Base-by-base conservation (phyloP, 768 basidiomycete species). In the Podaxis pistillaris region DNA sequence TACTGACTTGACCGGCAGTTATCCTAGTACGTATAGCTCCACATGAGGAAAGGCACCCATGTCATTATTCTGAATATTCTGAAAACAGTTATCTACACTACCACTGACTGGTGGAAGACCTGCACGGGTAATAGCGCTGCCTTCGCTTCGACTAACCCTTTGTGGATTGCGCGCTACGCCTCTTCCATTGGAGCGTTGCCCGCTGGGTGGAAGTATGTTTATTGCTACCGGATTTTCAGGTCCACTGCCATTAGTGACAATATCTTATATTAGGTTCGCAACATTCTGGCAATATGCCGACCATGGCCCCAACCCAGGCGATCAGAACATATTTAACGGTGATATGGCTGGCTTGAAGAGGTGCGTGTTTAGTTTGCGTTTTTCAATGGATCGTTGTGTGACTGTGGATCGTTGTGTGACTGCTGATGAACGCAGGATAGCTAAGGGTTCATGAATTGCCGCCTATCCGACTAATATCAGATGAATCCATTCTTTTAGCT, bases 241-340 rank as follows among this genome's bases (percentile, higher is more conserved):
- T 19, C 17, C n/a, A 15, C 41, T 17, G 41, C 17, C 17, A 5
- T 46, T 19, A 46, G 4, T 15, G n/a, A 17, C 41, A 33, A 33
- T 33, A 33, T 33, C 30, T 9, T 33, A 8, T 33, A 33, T 33
- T 33, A 83, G 83, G 6, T 81, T 73, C 66, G 67, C 75, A 8
- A 83, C 86, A 0, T 86, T 87, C 72, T 87, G 85, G 85, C 84
- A 87, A 68, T 86, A 84, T 56, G 81, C 81, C 3, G 77, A 85
- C 62, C 79, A 80, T 33, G 82, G 85, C 4, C 44, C 81, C 22
- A 83, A 82, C 67, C 84, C 84, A 49, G 86, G 86, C 41, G 85
- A 88, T 63, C 80, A 82, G 56, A 80, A 87, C 65, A 64, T 74
- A 59, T 87, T 85, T 75, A 85, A 86, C 44, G 86, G 86, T 17